These are phyloP conservation scores for Graphium sp. DNA, from an alignment of 2,329 filamentous ascomycete species.

Conservation along the genomic window DNA sequence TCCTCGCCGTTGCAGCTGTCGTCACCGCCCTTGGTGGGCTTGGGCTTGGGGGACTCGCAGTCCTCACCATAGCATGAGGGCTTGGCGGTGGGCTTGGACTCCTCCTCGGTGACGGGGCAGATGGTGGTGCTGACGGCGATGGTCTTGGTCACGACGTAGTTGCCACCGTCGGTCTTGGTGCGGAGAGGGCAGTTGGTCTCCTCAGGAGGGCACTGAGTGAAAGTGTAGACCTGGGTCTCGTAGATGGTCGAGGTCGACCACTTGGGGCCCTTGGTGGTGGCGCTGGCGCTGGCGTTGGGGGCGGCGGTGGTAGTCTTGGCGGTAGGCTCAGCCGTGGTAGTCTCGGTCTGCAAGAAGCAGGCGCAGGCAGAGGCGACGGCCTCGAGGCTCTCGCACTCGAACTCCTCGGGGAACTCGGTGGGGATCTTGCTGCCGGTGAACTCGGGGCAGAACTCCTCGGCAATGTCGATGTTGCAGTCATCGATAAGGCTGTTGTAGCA, in stretches of 20 bases:
- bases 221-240: slow-evolving; percentile 39
- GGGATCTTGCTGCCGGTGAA: too few relatives aligned
- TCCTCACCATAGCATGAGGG: slow-evolving; percentile 5
- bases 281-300: slow-evolving; percentile 24
- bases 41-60: slow-evolving; percentile 7
- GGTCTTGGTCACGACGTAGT: slow-evolving; percentile 17
- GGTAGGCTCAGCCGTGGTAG: too few relatives aligned
- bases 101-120: slow-evolving; percentile 14
- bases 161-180: slow-evolving; percentile 19
- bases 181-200: slow-evolving; percentile 44
- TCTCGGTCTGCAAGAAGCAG: too few relatives aligned
- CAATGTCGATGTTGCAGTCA: too few relatives aligned
- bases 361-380: too few relatives aligned
- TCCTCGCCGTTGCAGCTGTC: slow-evolving; percentile 19
- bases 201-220: slow-evolving; percentile 42
- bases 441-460: too few relatives aligned
- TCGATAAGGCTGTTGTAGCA: too few relatives aligned
- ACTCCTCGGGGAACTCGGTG: too few relatives aligned
- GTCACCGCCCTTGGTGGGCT: slow-evolving; percentile 6
- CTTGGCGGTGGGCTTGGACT: slow-evolving; percentile 5
- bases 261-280: slow-evolving; percentile 28
- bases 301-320: slow-evolving; percentile 30
- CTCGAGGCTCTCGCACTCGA: too few relatives aligned
- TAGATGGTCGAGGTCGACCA: slow-evolving; percentile 32
- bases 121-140: slow-evolving; percentile 20